Evolutionary conservation across 2,329 filamentous ascomycete genomes (phyloP).

Genomic region (Fusarium ramigenum): DNA sequence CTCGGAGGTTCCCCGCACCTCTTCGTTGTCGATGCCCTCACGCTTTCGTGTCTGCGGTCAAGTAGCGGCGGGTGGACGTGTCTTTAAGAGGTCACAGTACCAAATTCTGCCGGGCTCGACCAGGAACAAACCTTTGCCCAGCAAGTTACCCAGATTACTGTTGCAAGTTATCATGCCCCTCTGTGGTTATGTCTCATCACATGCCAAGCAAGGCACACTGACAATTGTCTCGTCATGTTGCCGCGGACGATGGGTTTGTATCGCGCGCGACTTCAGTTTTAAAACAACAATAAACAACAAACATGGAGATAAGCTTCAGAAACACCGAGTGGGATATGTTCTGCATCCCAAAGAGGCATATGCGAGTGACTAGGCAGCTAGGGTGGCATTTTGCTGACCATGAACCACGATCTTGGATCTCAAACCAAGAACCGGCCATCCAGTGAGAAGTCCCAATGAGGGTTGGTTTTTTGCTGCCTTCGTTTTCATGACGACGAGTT

Average conservation of each 20-base stretch:
- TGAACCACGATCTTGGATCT: conserved; percentile 32
- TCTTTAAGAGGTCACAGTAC: not conserved
- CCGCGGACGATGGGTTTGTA: conserved; percentile 23
- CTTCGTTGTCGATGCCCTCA: conserved; percentile 16
- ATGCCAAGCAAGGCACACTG: conserved; percentile 10
- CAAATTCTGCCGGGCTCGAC: not conserved
- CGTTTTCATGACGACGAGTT: conserved; percentile 39
- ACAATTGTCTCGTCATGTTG: conserved; percentile 19
- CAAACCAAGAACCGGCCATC: conserved; percentile 4
- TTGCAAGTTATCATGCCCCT: conserved; percentile 4
- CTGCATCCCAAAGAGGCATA: conserved; percentile 14
- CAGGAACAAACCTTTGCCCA: not conserved
- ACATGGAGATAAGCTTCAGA: conserved; percentile 22
- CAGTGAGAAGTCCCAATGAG: conserved; percentile 26
- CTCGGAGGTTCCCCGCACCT: conserved; percentile 32
- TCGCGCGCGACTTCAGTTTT: conserved; percentile 5
- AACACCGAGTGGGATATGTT: conserved; percentile 25
- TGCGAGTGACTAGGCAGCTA: conserved; percentile 2
- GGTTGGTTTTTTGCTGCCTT: conserved; percentile 28
- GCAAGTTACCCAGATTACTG: not conserved
- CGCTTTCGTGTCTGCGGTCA: not conserved
- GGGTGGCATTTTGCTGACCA: conserved; percentile 26
- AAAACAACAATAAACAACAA: conserved; percentile 34
- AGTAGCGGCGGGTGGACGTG: not conserved
- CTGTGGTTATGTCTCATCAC: conserved; percentile 21